Base-by-base conservation (phyloP, 2,329 filamentous ascomycete genomes). In the Dactylonectria estremocensis region DNA sequence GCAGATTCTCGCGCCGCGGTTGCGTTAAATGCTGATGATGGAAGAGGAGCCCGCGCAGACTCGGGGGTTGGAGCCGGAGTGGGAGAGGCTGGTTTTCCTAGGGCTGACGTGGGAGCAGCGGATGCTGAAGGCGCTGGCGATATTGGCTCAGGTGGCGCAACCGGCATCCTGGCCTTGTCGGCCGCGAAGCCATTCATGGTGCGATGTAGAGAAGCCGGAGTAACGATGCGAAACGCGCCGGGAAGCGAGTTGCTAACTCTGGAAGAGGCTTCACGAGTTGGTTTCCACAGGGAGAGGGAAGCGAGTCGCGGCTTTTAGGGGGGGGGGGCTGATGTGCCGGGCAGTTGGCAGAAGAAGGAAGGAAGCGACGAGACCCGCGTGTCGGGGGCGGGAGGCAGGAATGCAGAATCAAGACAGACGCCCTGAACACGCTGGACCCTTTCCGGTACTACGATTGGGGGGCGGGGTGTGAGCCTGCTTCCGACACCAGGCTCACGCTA, bases 91-190 rank as follows among this genome's bases (percentile, higher is more conserved):
- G 64, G 64, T 64, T 64, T 68, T 13, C 69, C 64, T 60, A 68
- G 63, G 60, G 69, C 63, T n/a, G n/a, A n/a, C n/a, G n/a, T n/a
- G n/a, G n/a, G n/a, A n/a, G n/a, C n/a, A n/a, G n/a, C n/a, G n/a
- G n/a, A n/a, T n/a, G n/a, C n/a, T n/a, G n/a, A n/a, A n/a, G n/a
- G n/a, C n/a, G n/a, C n/a, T 62, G 74, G 73, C 58, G 74, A 76
- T 70, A 75, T 75, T n/a, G 74, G 74, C 64, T 74, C 72, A 69
- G 71, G 64, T 69, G 74, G 72, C 68, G 72, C 73, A 74, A 70
- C 69, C 40, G 69, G 56, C 63, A 65, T 70, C 69, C 70, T 75
- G 67, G 72, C 70, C 69, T 74, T 73, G 66, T 76, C 74, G 61
- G 62, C 62, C 62, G 72, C 70, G 61, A 63, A 59, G 67, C 60